Evolutionary conservation across 331 rosid species (phyloP).

Genomic region (Quercus phellos): DNA sequence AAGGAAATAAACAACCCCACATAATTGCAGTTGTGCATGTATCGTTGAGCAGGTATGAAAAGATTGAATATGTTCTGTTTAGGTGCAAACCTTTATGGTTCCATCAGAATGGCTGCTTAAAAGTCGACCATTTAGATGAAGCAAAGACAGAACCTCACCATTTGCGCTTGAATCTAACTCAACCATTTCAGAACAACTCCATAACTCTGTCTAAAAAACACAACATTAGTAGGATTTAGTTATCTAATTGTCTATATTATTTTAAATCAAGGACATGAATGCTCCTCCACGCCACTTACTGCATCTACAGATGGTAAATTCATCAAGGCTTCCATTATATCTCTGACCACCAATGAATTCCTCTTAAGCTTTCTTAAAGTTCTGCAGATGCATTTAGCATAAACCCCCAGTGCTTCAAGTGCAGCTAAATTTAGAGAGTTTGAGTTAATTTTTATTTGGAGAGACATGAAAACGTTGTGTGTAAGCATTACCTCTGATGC

Average conservation of each 20-base stretch:
- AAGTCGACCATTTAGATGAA: constrained; percentile 61
- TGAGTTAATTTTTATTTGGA: constrained; percentile 12
- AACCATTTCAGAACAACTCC: constrained; percentile 73
- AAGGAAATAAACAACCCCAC: not conserved
- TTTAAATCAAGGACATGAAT: not conserved
- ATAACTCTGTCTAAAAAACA: constrained; percentile 57
- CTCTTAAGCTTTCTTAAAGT: constrained; percentile 72
- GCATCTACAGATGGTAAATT: constrained; percentile 71
- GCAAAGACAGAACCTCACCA: constrained; percentile 76
- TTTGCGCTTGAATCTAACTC: constrained; percentile 62
- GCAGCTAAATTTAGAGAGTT: constrained; percentile 48
- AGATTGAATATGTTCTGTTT: not conserved
- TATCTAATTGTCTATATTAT: not conserved
- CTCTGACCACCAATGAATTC: constrained; percentile 49
- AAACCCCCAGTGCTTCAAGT: constrained; percentile 56
- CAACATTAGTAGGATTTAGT: constrained; percentile 18
- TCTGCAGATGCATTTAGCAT: constrained; percentile 70
- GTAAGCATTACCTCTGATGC: not conserved
- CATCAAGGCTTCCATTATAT: constrained; percentile 63
- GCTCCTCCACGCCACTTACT: constrained; percentile 43
- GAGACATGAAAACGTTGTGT: not conserved
- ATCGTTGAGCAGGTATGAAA: not conserved
- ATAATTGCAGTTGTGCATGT: not conserved
- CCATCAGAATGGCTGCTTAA: constrained; percentile 94
- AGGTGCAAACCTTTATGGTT: constrained; percentile 67